Evolutionary conservation across 176 grass and related monocot genomes (phyloP).

Genomic region (Bolboschoenus planiculmis): DNA sequence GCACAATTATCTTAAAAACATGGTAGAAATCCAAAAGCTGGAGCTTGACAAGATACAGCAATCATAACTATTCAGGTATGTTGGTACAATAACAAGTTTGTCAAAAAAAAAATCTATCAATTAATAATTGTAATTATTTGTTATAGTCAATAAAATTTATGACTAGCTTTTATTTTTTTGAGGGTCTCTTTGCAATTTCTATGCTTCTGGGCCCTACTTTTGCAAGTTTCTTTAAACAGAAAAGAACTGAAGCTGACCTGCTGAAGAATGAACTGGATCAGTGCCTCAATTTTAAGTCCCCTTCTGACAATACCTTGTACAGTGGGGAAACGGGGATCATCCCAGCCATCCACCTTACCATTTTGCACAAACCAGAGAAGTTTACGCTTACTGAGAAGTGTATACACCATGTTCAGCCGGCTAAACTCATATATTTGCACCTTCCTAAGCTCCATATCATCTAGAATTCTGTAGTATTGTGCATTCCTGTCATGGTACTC

Average conservation of each 20-base stretch:
- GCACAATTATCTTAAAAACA: neutral
- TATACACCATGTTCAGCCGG: slow-evolving; percentile 90
- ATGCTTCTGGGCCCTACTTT: neutral
- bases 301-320: slow-evolving; percentile 87
- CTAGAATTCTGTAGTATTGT: slow-evolving; percentile 65
- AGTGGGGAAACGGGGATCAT: slow-evolving; percentile 79
- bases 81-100: neutral
- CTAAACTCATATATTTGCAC: slow-evolving; percentile 89
- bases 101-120: neutral
- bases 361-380: slow-evolving; percentile 94
- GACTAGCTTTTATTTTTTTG: neutral
- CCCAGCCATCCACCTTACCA: slow-evolving; percentile 80
- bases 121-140: neutral
- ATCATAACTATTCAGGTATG: neutral
- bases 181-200: neutral
- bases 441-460: slow-evolving; percentile 64
- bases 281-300: slow-evolving; percentile 82
- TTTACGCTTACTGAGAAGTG: slow-evolving; percentile 77
- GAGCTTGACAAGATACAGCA: neutral
- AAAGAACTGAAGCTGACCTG: slow-evolving; percentile 42
- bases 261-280: slow-evolving; percentile 86
- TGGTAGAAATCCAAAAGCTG: neutral
- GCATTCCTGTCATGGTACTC: slow-evolving; percentile 93
- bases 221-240: slow-evolving; percentile 27
- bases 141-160: neutral